These are phyloP conservation scores for Phaeotremella fagi DNA, from an alignment of 768 basidiomycete genomes.

Conservation along the genomic window DNA sequence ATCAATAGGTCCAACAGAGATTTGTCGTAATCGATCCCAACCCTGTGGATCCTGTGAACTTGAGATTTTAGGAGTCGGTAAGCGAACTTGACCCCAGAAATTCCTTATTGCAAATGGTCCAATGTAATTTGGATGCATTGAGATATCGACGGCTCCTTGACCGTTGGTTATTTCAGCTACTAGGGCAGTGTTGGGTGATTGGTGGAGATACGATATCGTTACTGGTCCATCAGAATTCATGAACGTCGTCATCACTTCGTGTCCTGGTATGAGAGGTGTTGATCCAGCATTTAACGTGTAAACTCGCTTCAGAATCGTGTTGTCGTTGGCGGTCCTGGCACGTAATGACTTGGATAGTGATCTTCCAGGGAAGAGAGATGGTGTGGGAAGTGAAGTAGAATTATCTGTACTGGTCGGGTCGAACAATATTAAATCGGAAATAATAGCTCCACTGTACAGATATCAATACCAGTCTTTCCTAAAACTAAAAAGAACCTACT, in stretches of 20 bases:
- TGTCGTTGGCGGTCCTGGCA: neutral
- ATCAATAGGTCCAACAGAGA: constrained; percentile 20
- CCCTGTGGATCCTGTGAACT: constrained; percentile 27
- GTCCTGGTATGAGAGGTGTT: constrained; percentile 5
- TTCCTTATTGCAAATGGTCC: constrained; percentile 37
- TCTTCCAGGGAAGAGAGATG: no score
- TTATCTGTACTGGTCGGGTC: constrained; percentile 8
- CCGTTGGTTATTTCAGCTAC: constrained; percentile 21
- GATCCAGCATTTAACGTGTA: neutral
- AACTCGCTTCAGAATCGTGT: neutral
- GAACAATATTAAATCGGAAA: constrained; percentile 15
- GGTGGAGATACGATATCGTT: constrained; percentile 29
- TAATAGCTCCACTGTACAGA: constrained; percentile 8
- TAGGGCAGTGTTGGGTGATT: constrained; percentile 29
- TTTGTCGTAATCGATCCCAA: constrained; percentile 11
- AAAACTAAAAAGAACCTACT: constrained; percentile 25
- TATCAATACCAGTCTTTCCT: neutral
- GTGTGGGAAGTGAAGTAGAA: neutral
- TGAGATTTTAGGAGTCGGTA: constrained; percentile 18
- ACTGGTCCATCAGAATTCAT: constrained; percentile 37
- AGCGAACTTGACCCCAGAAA: constrained; percentile 27
- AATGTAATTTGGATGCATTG: constrained; percentile 37
- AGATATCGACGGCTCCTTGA: constrained; percentile 33
- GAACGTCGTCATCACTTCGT: constrained; percentile 32
- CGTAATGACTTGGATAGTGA: no score